A percentile compares a stretch with the other conserved stretches of the same genome.
These are phyloP conservation scores for Thymus mandschuricus DNA, from an alignment of 257 asterid genomes.

Conservation along the genomic window DNA sequence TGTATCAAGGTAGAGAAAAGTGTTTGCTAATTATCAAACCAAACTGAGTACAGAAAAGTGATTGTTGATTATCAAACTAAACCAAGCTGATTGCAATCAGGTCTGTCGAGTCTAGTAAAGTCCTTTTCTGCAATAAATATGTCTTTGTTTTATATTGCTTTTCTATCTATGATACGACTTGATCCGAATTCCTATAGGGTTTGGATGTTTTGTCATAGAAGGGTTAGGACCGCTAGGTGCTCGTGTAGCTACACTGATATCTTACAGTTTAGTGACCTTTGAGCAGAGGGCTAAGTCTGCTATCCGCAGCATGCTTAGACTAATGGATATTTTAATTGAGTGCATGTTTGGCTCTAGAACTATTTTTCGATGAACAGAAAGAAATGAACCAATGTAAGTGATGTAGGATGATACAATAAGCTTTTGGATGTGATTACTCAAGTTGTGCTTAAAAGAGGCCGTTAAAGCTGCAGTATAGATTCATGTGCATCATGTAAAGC, in stretches of 20 bases:
- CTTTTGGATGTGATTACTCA: neutral
- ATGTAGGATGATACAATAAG: neutral
- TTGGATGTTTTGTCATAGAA: too few relatives aligned
- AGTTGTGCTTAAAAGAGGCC: neutral
- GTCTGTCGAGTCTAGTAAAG: too few relatives aligned
- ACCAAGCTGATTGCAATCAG: too few relatives aligned
- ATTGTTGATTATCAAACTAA: too few relatives aligned
- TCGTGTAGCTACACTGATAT: neutral
- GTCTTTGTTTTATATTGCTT: too few relatives aligned
- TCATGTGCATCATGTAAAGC: neutral
- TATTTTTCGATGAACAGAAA: slow-evolving; percentile 3
- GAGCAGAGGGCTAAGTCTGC: slow-evolving; percentile 2
- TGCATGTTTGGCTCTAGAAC: slow-evolving; percentile 11
- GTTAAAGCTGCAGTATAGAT: neutral
- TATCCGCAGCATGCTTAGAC: slow-evolving; percentile 3
- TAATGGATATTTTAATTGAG: neutral
- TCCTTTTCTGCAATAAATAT: too few relatives aligned
- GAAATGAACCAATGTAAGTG: neutral
- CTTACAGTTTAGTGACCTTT: neutral
- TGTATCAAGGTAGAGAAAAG: too few relatives aligned
- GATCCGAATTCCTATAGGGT: too few relatives aligned
- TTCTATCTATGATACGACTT: too few relatives aligned
- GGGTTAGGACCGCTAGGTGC: neutral
- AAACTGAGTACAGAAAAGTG: too few relatives aligned
- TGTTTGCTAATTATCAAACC: too few relatives aligned